Evolutionary conservation across 2,329 filamentous ascomycete species (phyloP), one percentile per base, ranked within the genome.

Genomic region (Colletotrichum paranaense): DNA sequence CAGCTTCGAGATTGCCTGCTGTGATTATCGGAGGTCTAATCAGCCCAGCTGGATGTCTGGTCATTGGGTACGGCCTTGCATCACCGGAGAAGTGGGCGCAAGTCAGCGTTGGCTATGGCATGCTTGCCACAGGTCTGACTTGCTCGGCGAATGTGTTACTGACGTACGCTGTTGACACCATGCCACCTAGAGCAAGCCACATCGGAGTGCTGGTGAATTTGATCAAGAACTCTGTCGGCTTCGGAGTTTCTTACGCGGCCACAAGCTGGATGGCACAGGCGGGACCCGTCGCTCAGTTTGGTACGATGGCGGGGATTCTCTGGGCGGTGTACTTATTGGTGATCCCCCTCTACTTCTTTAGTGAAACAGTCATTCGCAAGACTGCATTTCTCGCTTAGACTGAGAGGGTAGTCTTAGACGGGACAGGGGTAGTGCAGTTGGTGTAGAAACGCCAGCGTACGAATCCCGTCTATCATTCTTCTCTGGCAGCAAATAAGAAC

Each of bases 151-250:
- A 77, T 26, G 67, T 77, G 14, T 35, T 77, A 9, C 66, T 77
- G 5, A 76, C 74, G 2, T 77, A 77, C 24, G 71, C 72, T 9
- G 74, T 77, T 14, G 76, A 77, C 59, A 75, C 66, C 9, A 68
- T 74, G 53, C 68, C 72, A 8, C 16, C 55, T 14, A 59, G 69
- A 16, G 74, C 76, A 19, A 71, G 67, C 4, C 64, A 77, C 32
- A 74, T 77, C 59, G 76, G 75, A 6, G 67, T 73, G 8, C n/a
- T 76, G 22, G 74, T 77, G 35, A 76, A 76, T 46, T 60, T 77
- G 57, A 73, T 73, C 12, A 77, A 77, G 63, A 77, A 77, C 35
- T 62, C 28, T 14, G 38, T 77, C 24, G 74, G 53, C 1, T 76
- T 76, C 58, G 75, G 70, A 3, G 74, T 75, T 12, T 76, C 73